These are phyloP conservation scores for Hymenoscyphus repandus DNA, from an alignment of 2,329 filamentous ascomycete genomes.

Conservation along the genomic window DNA sequence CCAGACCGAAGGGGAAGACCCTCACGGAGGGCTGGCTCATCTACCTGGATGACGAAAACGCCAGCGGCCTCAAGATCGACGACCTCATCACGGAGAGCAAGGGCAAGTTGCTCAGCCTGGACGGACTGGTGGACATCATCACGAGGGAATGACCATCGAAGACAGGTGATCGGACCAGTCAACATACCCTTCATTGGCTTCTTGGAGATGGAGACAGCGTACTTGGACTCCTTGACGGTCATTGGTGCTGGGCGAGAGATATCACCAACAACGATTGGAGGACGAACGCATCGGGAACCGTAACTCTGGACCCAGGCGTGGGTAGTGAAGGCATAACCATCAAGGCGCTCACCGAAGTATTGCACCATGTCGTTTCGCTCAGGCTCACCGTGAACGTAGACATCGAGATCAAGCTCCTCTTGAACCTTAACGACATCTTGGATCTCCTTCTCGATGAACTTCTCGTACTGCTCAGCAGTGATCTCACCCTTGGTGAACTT, in stretches of 20 bases:
- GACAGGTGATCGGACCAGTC: conserved; percentile 96
- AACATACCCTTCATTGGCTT: conserved; percentile 99
- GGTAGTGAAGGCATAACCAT: conserved; percentile 98
- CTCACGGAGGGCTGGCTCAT: conserved; percentile 98
- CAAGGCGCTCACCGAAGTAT: conserved; percentile 97
- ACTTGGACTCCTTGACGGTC: conserved; percentile 99
- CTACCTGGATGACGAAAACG: conserved; percentile 97
- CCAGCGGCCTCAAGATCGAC: conserved; percentile 96
- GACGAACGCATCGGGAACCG: conserved; percentile 95
- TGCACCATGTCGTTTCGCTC: conserved; percentile 99
- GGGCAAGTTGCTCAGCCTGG: conserved; percentile 96
- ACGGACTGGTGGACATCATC: conserved; percentile 99
- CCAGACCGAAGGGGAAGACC: conserved; percentile 94
- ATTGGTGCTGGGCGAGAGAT: conserved; percentile 95
- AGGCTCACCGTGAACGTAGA: conserved; percentile 97
- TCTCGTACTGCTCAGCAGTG: conserved; percentile 85
- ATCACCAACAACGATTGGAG: conserved; percentile 97
- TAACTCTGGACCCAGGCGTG: conserved; percentile 99
- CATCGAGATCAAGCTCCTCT: conserved; percentile 95
- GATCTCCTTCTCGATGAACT: conserved; percentile 99
- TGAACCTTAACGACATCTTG: conserved; percentile 92
- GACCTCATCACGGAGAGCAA: conserved; percentile 97
- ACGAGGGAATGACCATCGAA: conserved; percentile 99
- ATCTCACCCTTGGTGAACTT: conserved; percentile 99
- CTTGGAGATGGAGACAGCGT: conserved; percentile 89